A percentile compares a stretch with the other conserved stretches of the same genome.
These are phyloP conservation scores for Chamaenerion angustifolium DNA, from an alignment of 345 rosid genomes.

Conservation along the genomic window DNA sequence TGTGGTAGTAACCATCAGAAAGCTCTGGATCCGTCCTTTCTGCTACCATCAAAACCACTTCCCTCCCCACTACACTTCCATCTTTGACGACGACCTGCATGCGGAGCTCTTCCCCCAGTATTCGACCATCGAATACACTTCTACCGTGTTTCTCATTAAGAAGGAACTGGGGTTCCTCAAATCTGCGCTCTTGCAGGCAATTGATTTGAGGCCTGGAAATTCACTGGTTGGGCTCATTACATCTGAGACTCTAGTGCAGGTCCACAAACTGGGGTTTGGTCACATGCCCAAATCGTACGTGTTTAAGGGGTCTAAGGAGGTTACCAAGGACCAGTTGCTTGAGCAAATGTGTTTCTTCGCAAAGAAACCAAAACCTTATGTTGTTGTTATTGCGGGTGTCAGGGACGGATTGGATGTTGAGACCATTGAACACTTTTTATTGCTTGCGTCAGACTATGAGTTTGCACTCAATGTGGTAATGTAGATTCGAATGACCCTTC, in stretches of 20 bases:
- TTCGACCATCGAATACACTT: slow-evolving; percentile 70
- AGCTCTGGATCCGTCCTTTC: slow-evolving; percentile 81
- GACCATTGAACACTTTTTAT: slow-evolving; percentile 71
- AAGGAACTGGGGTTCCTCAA: slow-evolving; percentile 74
- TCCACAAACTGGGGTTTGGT: too few species aligned
- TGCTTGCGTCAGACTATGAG: slow-evolving; percentile 76
- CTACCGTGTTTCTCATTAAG: slow-evolving; percentile 63
- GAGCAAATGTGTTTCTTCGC: too few species aligned
- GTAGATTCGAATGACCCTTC: neutral
- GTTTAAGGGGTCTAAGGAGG: too few species aligned
- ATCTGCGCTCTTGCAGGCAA: slow-evolving; percentile 68
- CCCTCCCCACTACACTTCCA: slow-evolving; percentile 56
- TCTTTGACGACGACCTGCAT: slow-evolving; percentile 61
- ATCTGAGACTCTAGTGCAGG: too few species aligned
- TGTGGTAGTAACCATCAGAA: slow-evolving; percentile 21
- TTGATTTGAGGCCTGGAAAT: slow-evolving; percentile 53
- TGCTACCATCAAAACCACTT: slow-evolving; percentile 81
- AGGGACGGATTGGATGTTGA: slow-evolving; percentile 82
- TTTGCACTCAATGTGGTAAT: slow-evolving; percentile 63
- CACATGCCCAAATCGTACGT: too few species aligned
- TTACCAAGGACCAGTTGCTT: too few species aligned
- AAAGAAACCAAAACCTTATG: slow-evolving; percentile 64
- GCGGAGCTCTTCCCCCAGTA: slow-evolving; percentile 79
- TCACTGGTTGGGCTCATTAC: slow-evolving; percentile 76
- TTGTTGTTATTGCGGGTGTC: slow-evolving; percentile 82